Percentiles rank a stretch among this genome's conserved stretches.
phyloP scores from a whole-genome alignment of 2,329 filamentous ascomycete genomes.

The Colletotrichum liaoningense region DNA sequence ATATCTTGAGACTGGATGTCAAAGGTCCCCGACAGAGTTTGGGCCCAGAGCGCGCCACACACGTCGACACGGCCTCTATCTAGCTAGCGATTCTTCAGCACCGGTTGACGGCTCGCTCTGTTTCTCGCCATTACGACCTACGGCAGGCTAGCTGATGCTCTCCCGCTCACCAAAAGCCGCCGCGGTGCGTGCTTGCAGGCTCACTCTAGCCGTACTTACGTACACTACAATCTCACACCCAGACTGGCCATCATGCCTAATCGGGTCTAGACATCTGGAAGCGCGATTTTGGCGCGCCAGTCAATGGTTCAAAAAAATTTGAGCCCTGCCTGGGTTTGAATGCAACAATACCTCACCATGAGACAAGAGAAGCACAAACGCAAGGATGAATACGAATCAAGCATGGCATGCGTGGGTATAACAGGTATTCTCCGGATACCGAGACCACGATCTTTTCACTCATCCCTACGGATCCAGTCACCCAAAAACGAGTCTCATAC shows the following conservation, averaged over 20 bases:
- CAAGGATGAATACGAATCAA: background rate
- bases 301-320: background rate
- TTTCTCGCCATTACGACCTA: background rate
- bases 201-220: background rate
- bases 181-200: background rate
- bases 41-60: conserved; percentile 4
- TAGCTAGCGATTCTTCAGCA: conserved; percentile 29
- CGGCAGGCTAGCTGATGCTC: conserved; percentile 10
- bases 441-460: background rate
- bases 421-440: background rate
- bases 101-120: background rate
- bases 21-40: conserved; percentile 10
- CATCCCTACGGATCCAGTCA: background rate
- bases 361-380: background rate
- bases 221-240: background rate
- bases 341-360: background rate
- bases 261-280: background rate
- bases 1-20: background rate
- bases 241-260: background rate
- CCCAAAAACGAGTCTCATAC: background rate
- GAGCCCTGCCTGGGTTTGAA: background rate
- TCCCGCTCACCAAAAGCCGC: conserved; percentile 10
- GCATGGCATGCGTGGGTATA: background rate
- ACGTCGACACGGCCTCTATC: background rate
- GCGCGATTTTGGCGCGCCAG: background rate